These are phyloP conservation scores for Fomes fomentarius DNA, from an alignment of 1,284 basidiomycete genomes.

Conservation along the genomic window DNA sequence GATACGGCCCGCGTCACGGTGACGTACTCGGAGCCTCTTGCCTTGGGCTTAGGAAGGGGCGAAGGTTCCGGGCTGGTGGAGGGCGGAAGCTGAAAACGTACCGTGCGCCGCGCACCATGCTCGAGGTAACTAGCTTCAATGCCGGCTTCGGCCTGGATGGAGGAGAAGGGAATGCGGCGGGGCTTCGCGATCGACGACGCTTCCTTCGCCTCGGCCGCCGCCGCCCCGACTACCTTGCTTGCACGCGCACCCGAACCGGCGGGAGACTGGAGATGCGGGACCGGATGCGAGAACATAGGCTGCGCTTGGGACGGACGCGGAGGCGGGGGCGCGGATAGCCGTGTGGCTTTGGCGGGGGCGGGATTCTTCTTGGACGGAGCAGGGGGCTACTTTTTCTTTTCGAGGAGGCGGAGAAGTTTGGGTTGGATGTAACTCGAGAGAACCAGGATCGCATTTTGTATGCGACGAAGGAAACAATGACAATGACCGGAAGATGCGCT, in stretches of 20 bases:
- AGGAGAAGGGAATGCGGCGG: slow-evolving; percentile 7
- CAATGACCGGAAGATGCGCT: neutral
- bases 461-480: neutral
- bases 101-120: neutral
- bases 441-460: slow-evolving; percentile 3
- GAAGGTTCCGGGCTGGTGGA: slow-evolving; percentile 6
- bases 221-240: neutral
- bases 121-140: neutral
- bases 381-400: neutral
- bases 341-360: neutral
- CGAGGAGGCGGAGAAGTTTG: neutral
- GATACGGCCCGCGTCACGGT: neutral
- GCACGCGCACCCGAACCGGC: neutral
- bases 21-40: slow-evolving; percentile 5
- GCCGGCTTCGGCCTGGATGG: slow-evolving; percentile 6
- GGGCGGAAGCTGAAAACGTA: slow-evolving; percentile 7
- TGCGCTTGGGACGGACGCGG: neutral
- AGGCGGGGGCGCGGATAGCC: neutral
- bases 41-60: neutral
- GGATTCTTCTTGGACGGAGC: neutral
- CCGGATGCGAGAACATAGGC: neutral
- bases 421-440: neutral
- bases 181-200: slow-evolving; percentile 1
- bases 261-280: neutral
- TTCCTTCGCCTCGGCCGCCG: neutral